Conservation (phyloP, 2,329 filamentous ascomycete genomes). For the Sordariomycetes sp. region DNA sequence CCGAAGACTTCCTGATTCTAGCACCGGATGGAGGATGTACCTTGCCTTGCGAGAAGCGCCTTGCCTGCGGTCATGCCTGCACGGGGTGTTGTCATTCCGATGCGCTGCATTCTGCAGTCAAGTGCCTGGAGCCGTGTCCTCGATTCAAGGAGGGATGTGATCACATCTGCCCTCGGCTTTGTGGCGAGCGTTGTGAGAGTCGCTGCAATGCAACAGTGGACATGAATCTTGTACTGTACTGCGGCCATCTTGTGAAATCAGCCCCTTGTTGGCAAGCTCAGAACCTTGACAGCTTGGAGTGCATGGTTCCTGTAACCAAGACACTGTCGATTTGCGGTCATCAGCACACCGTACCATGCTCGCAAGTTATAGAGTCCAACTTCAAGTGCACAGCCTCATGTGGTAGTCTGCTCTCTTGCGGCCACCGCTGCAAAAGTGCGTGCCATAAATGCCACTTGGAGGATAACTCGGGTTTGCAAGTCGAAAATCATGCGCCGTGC, state of each 20-base stretch:
- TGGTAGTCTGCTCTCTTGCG: conserved; percentile 36
- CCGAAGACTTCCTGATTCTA: conserved; percentile 47
- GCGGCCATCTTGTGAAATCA: conserved; percentile 26
- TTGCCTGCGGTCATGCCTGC: conserved; percentile 40
- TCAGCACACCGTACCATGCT: conserved; percentile 37
- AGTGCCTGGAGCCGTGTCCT: conserved; percentile 34
- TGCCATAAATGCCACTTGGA: conserved; percentile 40
- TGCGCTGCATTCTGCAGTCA: conserved; percentile 33
- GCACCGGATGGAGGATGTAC: conserved; percentile 56
- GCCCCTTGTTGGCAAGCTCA: conserved; percentile 32
- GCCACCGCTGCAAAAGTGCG: conserved; percentile 42
- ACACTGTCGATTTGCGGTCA: conserved; percentile 48
- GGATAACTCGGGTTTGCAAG: conserved; percentile 15
- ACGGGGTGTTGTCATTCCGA: conserved; percentile 35
- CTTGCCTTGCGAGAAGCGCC: conserved; percentile 36
- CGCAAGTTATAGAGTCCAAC: conserved; percentile 25
- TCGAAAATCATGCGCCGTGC: conserved; percentile 37
- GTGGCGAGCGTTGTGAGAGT: conserved; percentile 30
- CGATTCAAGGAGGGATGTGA: conserved; percentile 29
- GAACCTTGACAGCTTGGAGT: conserved; percentile 34
- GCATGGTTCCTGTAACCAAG: conserved; percentile 33
- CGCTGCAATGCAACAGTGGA: conserved; percentile 24
- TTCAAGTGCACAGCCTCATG: conserved; percentile 44
- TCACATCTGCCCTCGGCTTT: conserved; percentile 32
- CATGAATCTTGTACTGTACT: conserved; percentile 23